Conservation (phyloP, 306 rosid species). For the Macrotyloma uniflorum region DNA sequence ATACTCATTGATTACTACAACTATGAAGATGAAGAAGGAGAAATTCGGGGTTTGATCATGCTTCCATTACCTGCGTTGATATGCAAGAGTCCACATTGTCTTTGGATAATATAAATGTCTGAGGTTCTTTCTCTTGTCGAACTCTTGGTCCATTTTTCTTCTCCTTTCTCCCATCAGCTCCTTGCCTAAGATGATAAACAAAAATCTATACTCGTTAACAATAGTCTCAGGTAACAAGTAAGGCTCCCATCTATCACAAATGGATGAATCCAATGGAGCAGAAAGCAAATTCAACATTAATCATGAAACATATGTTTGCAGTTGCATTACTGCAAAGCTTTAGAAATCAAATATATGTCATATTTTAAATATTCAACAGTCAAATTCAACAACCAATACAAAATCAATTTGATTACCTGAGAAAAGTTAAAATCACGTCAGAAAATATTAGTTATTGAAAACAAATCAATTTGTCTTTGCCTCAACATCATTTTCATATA, state of each 20-base stretch:
- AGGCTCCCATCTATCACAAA: constrained; percentile 10
- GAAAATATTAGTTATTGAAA: neutral
- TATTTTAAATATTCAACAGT: constrained; percentile 26
- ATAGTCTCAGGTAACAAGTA: constrained; percentile 16
- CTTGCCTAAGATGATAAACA: constrained; percentile 54
- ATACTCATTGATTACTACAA: constrained; percentile 12
- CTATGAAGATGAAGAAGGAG: neutral
- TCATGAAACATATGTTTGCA: neutral
- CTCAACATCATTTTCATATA: neutral
- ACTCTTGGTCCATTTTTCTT: constrained; percentile 52
- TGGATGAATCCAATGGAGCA: neutral
- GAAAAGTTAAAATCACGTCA: constrained; percentile 19
- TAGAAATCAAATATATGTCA: neutral
- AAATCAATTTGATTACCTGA: constrained; percentile 14
- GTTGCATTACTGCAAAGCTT: neutral
- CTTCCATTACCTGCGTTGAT: constrained; percentile 56
- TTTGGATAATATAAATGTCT: constrained; percentile 39
- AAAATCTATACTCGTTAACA: constrained; percentile 14
- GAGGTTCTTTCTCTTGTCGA: constrained; percentile 54
- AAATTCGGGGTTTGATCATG: constrained; percentile 10
- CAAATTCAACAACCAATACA: neutral
- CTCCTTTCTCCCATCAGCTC: constrained; percentile 50
- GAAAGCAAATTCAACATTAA: constrained; percentile 2
- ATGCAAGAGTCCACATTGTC: constrained; percentile 40
- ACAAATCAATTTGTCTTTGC: constrained; percentile 7